A percentile compares a stretch with the other conserved stretches of the same genome.
Evolutionary conservation across 495 filamentous ascomycete species (phyloP).

Genomic region (Friedmanniomyces simplex): DNA sequence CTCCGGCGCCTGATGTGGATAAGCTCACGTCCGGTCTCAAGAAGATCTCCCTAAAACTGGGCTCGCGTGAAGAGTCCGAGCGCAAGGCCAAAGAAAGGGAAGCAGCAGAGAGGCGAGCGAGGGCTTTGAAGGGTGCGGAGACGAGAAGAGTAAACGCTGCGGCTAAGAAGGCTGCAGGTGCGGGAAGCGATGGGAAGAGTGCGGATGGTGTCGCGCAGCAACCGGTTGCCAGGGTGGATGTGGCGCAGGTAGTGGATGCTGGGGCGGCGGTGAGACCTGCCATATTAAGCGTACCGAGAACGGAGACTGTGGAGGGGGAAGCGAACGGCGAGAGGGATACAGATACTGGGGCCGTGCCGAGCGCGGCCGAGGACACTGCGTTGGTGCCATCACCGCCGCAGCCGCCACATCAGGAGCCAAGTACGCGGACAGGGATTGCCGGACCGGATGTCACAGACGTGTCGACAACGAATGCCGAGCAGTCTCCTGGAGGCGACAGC

Average conservation of each 20-base stretch:
- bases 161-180: slow-evolving; percentile 15
- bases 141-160: slow-evolving; percentile 19
- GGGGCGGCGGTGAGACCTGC: not conserved
- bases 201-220: not conserved
- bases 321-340: not conserved
- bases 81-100: slow-evolving; percentile 37
- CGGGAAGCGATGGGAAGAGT: not conserved
- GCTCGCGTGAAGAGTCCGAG: slow-evolving; percentile 61
- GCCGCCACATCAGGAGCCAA: too few species aligned
- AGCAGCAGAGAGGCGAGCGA: slow-evolving; percentile 14
- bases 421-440: too few species aligned
- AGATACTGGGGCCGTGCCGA: not conserved
- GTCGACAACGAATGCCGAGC: too few species aligned
- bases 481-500: too few species aligned
- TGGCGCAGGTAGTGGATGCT: not conserved
- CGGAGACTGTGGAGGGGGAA: not conserved
- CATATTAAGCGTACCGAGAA: not conserved
- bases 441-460: too few species aligned
- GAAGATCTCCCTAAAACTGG: slow-evolving; percentile 60
- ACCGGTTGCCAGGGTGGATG: not conserved
- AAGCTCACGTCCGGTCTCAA: slow-evolving; percentile 56
- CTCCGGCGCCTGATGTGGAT: slow-evolving; percentile 41
- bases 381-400: too few species aligned
- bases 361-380: too few species aligned
- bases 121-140: slow-evolving; percentile 19